Base-by-base conservation (phyloP, 768 basidiomycete genomes). In the Pseudohyphozyma bogoriensis region DNA sequence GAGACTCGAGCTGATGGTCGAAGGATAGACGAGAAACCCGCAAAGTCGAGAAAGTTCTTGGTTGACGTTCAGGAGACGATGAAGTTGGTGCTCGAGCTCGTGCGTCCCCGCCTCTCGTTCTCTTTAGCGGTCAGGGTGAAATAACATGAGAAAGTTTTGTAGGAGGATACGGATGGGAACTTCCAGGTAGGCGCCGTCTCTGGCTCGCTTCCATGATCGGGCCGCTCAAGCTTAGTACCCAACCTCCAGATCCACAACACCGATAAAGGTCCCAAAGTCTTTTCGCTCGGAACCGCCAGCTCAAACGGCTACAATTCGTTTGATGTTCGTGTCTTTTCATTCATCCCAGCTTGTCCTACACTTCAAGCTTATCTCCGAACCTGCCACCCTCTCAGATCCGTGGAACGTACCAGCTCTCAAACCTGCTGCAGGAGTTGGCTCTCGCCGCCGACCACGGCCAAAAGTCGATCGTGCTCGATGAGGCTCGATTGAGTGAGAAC, bases 391-490 rank as follows among this genome's bases (percentile, higher is more conserved):
- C 28, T 58, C 61, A 69, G 62, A 55, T 69, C 20, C 71, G 92
- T 86, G 93, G 95, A 44, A 96, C 87, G n/a, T 99, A 97, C 76
- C 97, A 96, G 93, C 79, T 99, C 49, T 96, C 93, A 16, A 97
- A 96, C 75, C 82, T 99, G 29, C 80, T 99, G n/a, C 93, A 99
- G 78, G 93, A 99, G 73, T 85, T 99, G 50, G 93, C 93, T 3
- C 82, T 97, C 26, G 93, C 95, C 9, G 83, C 89, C 12, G 93
- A 97, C 72, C 91, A 93, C 74, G 85, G 86, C 64, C 80, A 91
- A 58, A 93, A 93, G 76, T 86, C 90, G 11, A 95, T 99, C 71
- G 89, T 99, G 24, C 83, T 99, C n/a, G 95, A 99, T 68, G 95
- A 99, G 74, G 85, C 89, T n/a, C 86, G 93, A 63, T 79, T 99